These are phyloP conservation scores for Monilinia polystroma DNA, from an alignment of 2,329 filamentous ascomycete species.

Conservation along the genomic window DNA sequence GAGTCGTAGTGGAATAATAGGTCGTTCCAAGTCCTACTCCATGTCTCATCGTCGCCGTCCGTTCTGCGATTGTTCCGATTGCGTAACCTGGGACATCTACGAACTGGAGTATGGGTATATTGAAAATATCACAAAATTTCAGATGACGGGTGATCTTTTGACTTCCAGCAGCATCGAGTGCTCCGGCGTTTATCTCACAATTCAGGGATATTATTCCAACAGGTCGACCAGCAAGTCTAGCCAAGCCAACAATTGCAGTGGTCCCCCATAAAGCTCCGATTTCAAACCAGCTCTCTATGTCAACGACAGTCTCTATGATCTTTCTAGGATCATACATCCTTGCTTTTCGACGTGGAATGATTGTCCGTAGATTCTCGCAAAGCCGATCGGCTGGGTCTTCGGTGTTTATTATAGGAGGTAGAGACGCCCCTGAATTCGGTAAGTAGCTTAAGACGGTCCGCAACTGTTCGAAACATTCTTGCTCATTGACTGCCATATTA, in stretches of 20 bases:
- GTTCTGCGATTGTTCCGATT: conserved; percentile 61
- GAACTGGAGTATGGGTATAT: conserved; percentile 62
- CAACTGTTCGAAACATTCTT: conserved; percentile 61
- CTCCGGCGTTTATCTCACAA: conserved; percentile 60
- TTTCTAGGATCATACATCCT: conserved; percentile 60
- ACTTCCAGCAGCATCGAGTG: conserved; percentile 58
- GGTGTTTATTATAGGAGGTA: conserved; percentile 50
- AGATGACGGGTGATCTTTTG: conserved; percentile 61
- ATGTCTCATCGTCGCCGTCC: conserved; percentile 63
- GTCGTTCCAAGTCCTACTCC: conserved; percentile 60
- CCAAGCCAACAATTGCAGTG: conserved; percentile 60
- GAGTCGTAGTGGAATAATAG: conserved; percentile 62
- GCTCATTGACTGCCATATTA: conserved; percentile 59
- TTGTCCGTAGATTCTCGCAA: conserved; percentile 50
- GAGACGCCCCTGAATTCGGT: conserved; percentile 55
- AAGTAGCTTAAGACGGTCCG: conserved; percentile 56
- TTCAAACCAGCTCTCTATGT: conserved; percentile 59
- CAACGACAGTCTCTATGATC: conserved; percentile 58
- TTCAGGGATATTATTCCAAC: conserved; percentile 61
- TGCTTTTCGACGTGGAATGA: conserved; percentile 57
- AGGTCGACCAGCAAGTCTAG: conserved; percentile 54
- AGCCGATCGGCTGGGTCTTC: conserved; percentile 51
- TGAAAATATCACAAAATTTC: conserved; percentile 65
- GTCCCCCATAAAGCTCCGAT: conserved; percentile 63
- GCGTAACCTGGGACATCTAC: conserved; percentile 63